Base-by-base conservation (phyloP, 1,139 yeast species). In the Scheffersomyces stambukii region DNA sequence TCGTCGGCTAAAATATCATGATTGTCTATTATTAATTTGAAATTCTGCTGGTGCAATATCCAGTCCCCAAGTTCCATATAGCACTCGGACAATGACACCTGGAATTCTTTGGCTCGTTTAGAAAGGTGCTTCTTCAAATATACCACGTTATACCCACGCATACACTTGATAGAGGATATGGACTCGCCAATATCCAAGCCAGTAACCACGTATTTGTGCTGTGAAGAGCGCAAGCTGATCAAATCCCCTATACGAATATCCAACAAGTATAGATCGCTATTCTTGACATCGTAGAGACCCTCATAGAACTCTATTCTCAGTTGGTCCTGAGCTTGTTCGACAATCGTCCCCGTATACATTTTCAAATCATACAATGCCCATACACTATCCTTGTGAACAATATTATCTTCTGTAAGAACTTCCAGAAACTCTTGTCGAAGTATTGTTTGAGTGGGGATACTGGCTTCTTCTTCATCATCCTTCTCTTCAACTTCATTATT, bases 61-160 rank as follows among this genome's bases (percentile, higher is more conserved):
- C 70, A 66, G 32, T 64, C 70, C 7, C 54, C 45, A 11, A 62
- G 42, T 24, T 64, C 71, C 70, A 67, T 64, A 25, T 28, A 42
- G 11, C 57, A 40, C 21, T 45, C 40, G 5, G 50, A 35, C 10
- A 57, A 17, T 5, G 36, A 36, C 1, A 44, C 48, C 5, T 29
- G 25, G 5, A 30, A 17, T 18, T 35, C 41, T 14, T 31, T 32
- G 23, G 30, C 31, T 35, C 38, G 42, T 18, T 31, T 36, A 11
- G 46, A 43, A 19, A 43, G 40, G 16, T 49, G 33, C 26, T 54
- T 54, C 32, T 48, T 53, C 6, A 70, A 48, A 37, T 60, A 48
- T 2, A 75, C 66, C 3, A 62, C 49, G 46, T 77, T 77, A 45
- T 60, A 79, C 0, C 86, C 86, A 42, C 85, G 53, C 32, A 77